These are phyloP conservation scores for Syzygium jambos DNA, from an alignment of 345 rosid species.

Conservation along the genomic window DNA sequence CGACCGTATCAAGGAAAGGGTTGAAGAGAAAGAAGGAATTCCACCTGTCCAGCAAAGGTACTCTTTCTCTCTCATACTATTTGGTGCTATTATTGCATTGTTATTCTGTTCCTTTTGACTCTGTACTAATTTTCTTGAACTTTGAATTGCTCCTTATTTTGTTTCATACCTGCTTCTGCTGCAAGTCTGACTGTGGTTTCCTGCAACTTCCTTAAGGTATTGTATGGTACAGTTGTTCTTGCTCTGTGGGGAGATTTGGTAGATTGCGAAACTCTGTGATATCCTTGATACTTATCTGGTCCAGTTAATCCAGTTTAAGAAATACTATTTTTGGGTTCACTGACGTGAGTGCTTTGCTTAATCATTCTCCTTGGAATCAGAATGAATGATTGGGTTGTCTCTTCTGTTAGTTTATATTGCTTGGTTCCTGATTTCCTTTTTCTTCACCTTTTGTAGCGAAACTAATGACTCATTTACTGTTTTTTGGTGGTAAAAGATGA, in stretches of 20 bases:
- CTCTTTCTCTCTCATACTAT: not conserved
- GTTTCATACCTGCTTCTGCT: not conserved
- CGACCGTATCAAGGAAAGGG: constrained; percentile 89
- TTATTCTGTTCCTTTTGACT: not conserved
- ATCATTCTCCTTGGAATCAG: not conserved
- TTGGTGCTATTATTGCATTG: not conserved
- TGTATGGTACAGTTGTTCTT: not conserved
- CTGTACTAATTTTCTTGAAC: not conserved
- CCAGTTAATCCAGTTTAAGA: not conserved
- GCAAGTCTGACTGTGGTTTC: not conserved
- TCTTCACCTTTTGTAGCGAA: not conserved
- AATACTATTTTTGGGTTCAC: not conserved
- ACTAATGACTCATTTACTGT: not conserved
- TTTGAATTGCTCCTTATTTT: not conserved
- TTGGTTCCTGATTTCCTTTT: not conserved
- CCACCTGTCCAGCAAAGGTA: constrained; percentile 98
- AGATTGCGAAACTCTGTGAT: not conserved
- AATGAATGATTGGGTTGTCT: not conserved
- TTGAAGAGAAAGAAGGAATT: constrained; percentile 96
- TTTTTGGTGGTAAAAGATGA: not conserved
- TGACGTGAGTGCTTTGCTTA: not conserved
- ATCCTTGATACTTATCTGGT: not conserved
- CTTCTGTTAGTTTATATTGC: not conserved
- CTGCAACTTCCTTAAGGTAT: not conserved
- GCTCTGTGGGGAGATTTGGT: not conserved